phyloP scores from a whole-genome alignment of 225 moss, liverwort and hornwort species.

The Sphagnum contortum region DNA sequence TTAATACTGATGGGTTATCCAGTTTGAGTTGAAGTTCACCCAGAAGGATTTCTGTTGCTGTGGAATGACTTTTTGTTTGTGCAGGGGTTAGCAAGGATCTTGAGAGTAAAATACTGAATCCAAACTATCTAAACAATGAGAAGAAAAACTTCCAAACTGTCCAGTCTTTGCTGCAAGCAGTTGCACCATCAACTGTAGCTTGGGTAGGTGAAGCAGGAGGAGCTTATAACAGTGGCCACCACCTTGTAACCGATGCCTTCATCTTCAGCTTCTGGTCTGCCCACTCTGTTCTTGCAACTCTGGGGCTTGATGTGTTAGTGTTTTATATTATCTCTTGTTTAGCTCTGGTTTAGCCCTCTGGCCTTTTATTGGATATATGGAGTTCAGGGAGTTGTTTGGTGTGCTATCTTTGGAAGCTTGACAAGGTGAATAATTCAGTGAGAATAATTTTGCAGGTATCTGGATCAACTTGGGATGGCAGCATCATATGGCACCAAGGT shows the following conservation, averaged over 20 bases:
- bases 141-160: slow-evolving; percentile 22
- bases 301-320: background rate
- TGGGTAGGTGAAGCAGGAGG: slow-evolving; percentile 70
- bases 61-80: background rate
- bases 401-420: too few relatives aligned
- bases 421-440: too few relatives aligned
- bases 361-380: too few relatives aligned
- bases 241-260: slow-evolving; percentile 50
- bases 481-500: slow-evolving; percentile 49
- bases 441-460: slow-evolving; percentile 27
- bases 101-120: slow-evolving; percentile 40
- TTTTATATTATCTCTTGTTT: background rate
- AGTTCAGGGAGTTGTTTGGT: too few relatives aligned
- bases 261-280: slow-evolving; percentile 50
- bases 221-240: slow-evolving; percentile 49
- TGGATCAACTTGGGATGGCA: slow-evolving; percentile 58
- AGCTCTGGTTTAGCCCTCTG: too few relatives aligned
- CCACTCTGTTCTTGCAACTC: too few relatives aligned
- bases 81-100: slow-evolving; percentile 38
- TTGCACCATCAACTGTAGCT: slow-evolving; percentile 33
- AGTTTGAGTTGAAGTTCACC: too few relatives aligned
- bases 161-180: slow-evolving; percentile 19
- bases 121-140: slow-evolving; percentile 35
- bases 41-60: too few relatives aligned
- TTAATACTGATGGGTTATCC: too few relatives aligned